Conservation (phyloP, 768 basidiomycete species). For the Boletus huronensis region DNA sequence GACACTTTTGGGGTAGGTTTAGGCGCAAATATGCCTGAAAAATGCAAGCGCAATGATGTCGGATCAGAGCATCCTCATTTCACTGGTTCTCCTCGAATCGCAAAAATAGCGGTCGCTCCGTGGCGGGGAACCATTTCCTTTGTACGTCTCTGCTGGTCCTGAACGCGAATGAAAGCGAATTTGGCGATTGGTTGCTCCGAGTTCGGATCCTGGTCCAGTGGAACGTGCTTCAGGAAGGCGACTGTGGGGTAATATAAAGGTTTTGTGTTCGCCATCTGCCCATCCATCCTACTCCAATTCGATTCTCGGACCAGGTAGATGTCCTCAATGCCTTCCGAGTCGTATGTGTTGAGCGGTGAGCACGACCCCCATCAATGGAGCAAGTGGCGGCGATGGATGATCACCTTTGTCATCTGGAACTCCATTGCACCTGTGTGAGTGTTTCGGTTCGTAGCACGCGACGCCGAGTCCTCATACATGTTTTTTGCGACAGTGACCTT, state of each 20-base stretch:
- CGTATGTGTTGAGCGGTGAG: constrained; percentile 16
- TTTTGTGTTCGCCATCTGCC: not conserved
- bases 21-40: constrained; percentile 5
- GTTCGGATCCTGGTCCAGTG: not conserved
- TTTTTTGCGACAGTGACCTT: constrained; percentile 17
- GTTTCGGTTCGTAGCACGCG: not conserved
- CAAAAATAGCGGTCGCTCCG: constrained; percentile 13
- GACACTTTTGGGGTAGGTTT: not conserved
- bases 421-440: constrained; percentile 30
- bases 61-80: not conserved
- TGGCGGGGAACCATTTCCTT: not conserved
- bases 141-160: not conserved
- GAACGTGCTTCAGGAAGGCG: not conserved
- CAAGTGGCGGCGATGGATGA: constrained; percentile 28
- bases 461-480: not conserved
- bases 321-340: constrained; percentile 15
- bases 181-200: constrained; percentile 20
- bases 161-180: constrained; percentile 1
- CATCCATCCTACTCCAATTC: not conserved
- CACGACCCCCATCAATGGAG: constrained; percentile 28
- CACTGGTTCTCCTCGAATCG: constrained; percentile 3
- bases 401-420: constrained; percentile 29
- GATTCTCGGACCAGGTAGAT: constrained; percentile 6
- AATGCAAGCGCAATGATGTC: not conserved
- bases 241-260: constrained; percentile 14